These are phyloP conservation scores for Bullera alba DNA, from an alignment of 768 basidiomycete species.

Conservation along the genomic window DNA sequence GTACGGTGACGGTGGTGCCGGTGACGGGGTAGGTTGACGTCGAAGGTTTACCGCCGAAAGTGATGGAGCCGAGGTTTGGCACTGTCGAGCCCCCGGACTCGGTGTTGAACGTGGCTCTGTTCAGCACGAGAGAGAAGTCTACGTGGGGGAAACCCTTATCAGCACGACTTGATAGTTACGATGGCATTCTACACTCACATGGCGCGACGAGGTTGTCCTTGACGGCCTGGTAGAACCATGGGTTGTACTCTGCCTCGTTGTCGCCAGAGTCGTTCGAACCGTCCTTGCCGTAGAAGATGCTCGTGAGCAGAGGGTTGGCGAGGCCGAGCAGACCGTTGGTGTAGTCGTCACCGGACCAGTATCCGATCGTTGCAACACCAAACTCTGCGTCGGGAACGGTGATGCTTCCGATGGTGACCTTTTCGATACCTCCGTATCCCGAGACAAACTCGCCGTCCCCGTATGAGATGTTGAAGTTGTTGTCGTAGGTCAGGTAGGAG, in stretches of 20 bases:
- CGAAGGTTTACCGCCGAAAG: slow-evolving; percentile 2
- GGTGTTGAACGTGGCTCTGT: not conserved
- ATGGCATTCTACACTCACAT: not conserved
- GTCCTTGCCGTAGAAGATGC: not conserved
- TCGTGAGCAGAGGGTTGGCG: slow-evolving; percentile 1
- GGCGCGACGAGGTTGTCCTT: slow-evolving; percentile 1
- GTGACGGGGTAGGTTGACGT: not conserved
- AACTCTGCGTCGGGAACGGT: not conserved
- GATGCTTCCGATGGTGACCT: not conserved
- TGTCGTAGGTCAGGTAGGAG: not conserved
- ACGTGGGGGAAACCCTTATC: not conserved
- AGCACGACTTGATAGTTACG: not conserved
- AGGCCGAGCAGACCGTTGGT: slow-evolving; percentile 3
- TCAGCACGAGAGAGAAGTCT: slow-evolving; percentile 5
- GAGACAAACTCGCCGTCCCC: not conserved
- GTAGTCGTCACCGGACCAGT: not conserved
- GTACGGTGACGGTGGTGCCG: slow-evolving; percentile 2
- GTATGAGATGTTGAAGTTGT: slow-evolving; percentile 7
- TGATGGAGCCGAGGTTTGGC: not conserved
- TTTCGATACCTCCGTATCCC: not conserved
- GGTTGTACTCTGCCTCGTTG: not conserved
- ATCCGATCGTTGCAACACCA: not conserved
- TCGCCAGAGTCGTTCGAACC: not conserved
- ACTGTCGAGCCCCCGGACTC: not conserved
- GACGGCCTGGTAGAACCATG: slow-evolving; percentile 8